These are phyloP conservation scores for Phylloporus scabripes DNA, from an alignment of 768 basidiomycete species.

Conservation along the genomic window DNA sequence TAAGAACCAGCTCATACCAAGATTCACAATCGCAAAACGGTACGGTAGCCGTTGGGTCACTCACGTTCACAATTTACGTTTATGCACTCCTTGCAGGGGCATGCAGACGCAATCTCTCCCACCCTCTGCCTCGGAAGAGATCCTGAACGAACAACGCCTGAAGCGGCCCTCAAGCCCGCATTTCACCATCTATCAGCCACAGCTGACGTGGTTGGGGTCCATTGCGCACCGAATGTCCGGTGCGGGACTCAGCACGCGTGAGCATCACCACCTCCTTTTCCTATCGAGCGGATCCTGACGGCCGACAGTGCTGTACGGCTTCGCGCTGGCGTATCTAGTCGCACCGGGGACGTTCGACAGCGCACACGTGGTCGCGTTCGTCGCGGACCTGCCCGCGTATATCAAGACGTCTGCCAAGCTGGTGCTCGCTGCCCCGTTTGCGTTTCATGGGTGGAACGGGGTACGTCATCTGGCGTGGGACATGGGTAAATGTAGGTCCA, in stretches of 20 bases:
- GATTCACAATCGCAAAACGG: constrained; percentile 38
- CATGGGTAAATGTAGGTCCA: constrained; percentile 71
- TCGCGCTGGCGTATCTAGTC: constrained; percentile 79
- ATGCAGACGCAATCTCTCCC: constrained; percentile 65
- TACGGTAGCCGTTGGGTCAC: constrained; percentile 9
- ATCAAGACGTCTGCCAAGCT: constrained; percentile 74
- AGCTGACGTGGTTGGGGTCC: constrained; percentile 85
- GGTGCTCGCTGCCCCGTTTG: constrained; percentile 79
- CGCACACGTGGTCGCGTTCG: constrained; percentile 66
- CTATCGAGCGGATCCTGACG: too few species aligned
- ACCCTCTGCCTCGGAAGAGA: constrained; percentile 49
- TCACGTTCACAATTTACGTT: background rate
- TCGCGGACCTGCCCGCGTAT: constrained; percentile 65
- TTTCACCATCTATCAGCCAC: constrained; percentile 94
- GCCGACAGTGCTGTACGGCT: constrained; percentile 74
- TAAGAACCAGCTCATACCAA: constrained; percentile 36
- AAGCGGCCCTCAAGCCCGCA: constrained; percentile 90
- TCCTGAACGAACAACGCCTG: constrained; percentile 85
- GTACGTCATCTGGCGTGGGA: constrained; percentile 91
- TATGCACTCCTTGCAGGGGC: constrained; percentile 22
- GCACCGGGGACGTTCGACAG: constrained; percentile 80
- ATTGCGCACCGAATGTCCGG: constrained; percentile 89
- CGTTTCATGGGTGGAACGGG: constrained; percentile 89
- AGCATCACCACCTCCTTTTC: constrained; percentile 27
- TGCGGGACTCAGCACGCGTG: constrained; percentile 69